Evolutionary conservation across 1,284 basidiomycete species (phyloP), one percentile per base, ranked within the genome.

Genomic region (Rhodofomes roseus): DNA sequence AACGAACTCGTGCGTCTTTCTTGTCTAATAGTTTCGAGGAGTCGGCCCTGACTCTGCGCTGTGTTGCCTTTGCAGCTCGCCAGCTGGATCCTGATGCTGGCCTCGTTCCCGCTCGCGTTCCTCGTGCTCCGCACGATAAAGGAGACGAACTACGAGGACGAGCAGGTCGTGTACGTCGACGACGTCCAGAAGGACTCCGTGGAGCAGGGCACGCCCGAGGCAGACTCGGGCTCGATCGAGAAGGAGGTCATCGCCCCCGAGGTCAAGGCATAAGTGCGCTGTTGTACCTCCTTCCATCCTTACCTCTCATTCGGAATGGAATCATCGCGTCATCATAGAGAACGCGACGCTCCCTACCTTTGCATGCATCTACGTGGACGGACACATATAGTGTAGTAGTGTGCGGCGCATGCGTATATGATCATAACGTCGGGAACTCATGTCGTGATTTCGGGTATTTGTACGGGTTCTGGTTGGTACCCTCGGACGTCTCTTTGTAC

Each of bases 131-230:
- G 70, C 51, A 68, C 70, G 48, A 66, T 77, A 60, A 76, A 76
- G 66, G 76, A 77, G 63, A 76, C 74, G 37, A 75, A 74, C 58
- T 76, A 77, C 67, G 68, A 68, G 14, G 74, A 74, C 58, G 76
- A 77, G 66, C 54, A 73, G 58, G 61, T 59, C 54, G 70, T 72
- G 27, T 73, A 70, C 62, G 72, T 71, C 41, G 70, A 71, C 55
- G 73, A 74, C 59, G 60, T 69, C 44, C 63, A 69, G 65, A 57
- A 43, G 31, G 63, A 60, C 46, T 51, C 55, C 27, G 55, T 63
- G 54, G 68, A 71, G 65, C 46, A 63, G 54, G 66, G 63, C 51
- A 55, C 34, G 36, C 55, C 25, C 22, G 50, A 60, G 22, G 52
- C 36, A 3, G 55, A 60, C 7, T 36, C 29, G 9, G 36, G 36